Evolutionary conservation across 441 rosid species (phyloP).

Genomic region (Metrosideros polymorpha): DNA sequence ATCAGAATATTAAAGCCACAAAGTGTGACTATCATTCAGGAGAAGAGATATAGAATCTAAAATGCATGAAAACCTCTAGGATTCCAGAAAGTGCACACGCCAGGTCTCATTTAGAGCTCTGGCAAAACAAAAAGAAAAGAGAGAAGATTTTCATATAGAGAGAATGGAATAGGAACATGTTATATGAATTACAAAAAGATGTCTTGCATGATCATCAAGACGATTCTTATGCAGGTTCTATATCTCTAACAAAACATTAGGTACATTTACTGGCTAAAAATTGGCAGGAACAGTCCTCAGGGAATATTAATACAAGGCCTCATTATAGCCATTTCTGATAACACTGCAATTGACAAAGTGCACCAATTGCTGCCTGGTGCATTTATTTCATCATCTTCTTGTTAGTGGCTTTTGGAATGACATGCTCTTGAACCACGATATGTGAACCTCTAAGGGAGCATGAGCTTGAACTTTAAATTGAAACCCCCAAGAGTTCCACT

Average conservation of each 20-base stretch:
- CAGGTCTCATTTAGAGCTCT: not conserved
- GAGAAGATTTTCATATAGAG: not conserved
- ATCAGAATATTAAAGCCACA: not conserved
- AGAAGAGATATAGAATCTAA: not conserved
- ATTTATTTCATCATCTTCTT: not conserved
- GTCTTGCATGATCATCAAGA: not conserved
- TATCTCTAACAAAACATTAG: not conserved
- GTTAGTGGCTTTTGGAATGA: not conserved
- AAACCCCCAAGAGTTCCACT: not conserved
- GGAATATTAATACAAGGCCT: not conserved
- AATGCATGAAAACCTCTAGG: not conserved
- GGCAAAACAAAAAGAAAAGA: not conserved
- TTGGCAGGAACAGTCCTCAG: not conserved
- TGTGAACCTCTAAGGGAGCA: not conserved
- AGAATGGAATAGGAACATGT: not conserved
- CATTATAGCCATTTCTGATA: not conserved
- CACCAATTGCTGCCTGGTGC: not conserved
- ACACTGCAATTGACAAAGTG: not conserved
- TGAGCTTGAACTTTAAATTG: not conserved
- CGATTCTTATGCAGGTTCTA: not conserved
- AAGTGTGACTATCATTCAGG: not conserved
- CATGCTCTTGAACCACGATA: not conserved
- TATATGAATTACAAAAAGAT: not conserved
- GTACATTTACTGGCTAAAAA: not conserved
- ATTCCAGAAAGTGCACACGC: no score